phyloP scores from a whole-genome alignment of 169 alveolate genomes.

The Plasmodium vinckei region DNA sequence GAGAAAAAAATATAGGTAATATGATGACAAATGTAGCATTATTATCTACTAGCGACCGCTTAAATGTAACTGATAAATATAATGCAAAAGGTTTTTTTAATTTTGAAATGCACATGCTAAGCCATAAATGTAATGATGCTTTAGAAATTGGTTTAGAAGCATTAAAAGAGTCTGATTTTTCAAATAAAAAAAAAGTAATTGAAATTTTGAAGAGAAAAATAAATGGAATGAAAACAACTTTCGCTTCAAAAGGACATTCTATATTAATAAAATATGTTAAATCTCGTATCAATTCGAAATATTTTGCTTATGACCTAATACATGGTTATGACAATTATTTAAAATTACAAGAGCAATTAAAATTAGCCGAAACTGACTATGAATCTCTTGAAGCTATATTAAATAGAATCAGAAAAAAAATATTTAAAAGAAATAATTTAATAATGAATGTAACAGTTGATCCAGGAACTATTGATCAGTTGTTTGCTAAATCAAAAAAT shows the following conservation, averaged over 20 bases:
- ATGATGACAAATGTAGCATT: constrained; percentile 74
- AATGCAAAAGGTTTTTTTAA: constrained; percentile 80
- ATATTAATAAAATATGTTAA: constrained; percentile 76
- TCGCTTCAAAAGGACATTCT: constrained; percentile 76
- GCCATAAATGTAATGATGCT: constrained; percentile 79
- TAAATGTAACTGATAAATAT: constrained; percentile 74
- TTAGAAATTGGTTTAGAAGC: constrained; percentile 80
- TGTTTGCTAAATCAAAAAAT: constrained; percentile 67
- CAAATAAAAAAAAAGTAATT: constrained; percentile 80
- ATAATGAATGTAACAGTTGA: constrained; percentile 80
- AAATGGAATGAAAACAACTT: constrained; percentile 75
- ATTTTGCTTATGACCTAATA: constrained; percentile 79
- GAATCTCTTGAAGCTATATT: constrained; percentile 65
- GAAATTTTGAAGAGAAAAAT: constrained; percentile 81
- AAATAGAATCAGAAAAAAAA: constrained; percentile 78
- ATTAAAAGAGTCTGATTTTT: constrained; percentile 78
- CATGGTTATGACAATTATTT: constrained; percentile 80
- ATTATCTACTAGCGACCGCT: constrained; percentile 75
- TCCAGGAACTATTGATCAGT: constrained; percentile 66
- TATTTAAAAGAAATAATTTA: constrained; percentile 73
- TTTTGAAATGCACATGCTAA: constrained; percentile 80
- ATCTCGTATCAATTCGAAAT: constrained; percentile 77
- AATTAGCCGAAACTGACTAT: constrained; percentile 82
- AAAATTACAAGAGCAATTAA: constrained; percentile 75
- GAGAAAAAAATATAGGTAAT: constrained; percentile 80